Percentiles rank a stretch among this genome's conserved stretches.
Evolutionary conservation across 768 basidiomycete genomes (phyloP).

Genomic region (Mycena rebaudengoi): DNA sequence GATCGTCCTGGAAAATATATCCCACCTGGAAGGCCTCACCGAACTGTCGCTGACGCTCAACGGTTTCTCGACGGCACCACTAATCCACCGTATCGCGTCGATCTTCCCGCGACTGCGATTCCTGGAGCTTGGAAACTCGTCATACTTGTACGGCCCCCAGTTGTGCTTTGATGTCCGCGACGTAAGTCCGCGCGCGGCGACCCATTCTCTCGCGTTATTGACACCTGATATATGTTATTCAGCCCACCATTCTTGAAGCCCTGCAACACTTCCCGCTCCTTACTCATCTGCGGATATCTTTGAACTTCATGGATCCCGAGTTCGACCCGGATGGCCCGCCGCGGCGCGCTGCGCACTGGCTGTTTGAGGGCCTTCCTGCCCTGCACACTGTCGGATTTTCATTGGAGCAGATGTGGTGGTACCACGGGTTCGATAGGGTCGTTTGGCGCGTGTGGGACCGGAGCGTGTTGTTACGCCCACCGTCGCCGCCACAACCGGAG

Average conservation of each 20-base stretch:
- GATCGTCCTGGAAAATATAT: background rate
- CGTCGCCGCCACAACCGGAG: background rate
- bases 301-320: background rate
- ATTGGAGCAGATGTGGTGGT: background rate
- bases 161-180: slow-evolving; percentile 1
- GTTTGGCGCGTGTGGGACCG: slow-evolving; percentile 9
- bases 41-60: slow-evolving; percentile 1
- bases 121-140: background rate
- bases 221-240: background rate
- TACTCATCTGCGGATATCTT: background rate
- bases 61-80: background rate
- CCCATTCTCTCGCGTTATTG: background rate
- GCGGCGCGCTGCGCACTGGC: background rate
- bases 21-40: background rate
- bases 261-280: slow-evolving; percentile 8
- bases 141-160: background rate
- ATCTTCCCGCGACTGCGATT: background rate
- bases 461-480: slow-evolving; percentile 1
- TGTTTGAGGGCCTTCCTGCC: background rate
- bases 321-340: background rate
- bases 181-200: background rate
- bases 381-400: slow-evolving; percentile 7
- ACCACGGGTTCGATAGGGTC: background rate
- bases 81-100: background rate
- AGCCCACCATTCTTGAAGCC: background rate